These are phyloP conservation scores for Ephemerocybe angulata DNA, from an alignment of 768 basidiomycete species.

Conservation along the genomic window DNA sequence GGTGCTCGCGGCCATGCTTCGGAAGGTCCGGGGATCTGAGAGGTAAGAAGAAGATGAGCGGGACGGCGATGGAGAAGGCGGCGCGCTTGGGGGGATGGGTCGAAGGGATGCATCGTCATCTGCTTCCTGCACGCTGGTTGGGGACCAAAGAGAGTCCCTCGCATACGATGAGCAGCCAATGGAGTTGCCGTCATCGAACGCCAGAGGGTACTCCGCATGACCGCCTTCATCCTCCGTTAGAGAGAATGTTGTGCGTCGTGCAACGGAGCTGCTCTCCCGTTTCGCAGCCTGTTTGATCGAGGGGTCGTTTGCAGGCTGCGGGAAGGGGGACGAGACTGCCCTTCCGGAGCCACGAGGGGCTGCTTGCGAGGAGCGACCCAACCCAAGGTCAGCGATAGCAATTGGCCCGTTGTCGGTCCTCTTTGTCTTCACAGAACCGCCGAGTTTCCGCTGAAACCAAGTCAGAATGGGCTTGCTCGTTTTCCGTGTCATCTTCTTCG, in stretches of 20 bases:
- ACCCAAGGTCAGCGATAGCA: constrained; percentile 28
- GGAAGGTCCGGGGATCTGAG: constrained; percentile 77
- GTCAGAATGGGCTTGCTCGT: constrained; percentile 85
- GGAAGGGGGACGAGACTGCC: constrained; percentile 42
- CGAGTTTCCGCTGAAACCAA: constrained; percentile 86
- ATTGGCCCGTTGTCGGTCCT: constrained; percentile 39
- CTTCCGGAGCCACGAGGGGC: constrained; percentile 37
- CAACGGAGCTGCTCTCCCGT: constrained; percentile 28
- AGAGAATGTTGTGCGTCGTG: constrained; percentile 58
- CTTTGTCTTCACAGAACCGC: constrained; percentile 60
- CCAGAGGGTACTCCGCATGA: constrained; percentile 33
- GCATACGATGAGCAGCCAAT: constrained; percentile 56
- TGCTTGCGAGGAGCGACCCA: constrained; percentile 27
- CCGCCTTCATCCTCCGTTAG: constrained; percentile 57
- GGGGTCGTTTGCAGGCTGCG: constrained; percentile 22
- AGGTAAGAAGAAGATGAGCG: constrained; percentile 81
- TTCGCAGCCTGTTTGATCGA: constrained; percentile 29
- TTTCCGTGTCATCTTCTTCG: constrained; percentile 63
- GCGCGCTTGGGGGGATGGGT: constrained; percentile 83
- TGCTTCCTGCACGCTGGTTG: constrained; percentile 71
- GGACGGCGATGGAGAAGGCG: constrained; percentile 84
- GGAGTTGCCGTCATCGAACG: constrained; percentile 39
- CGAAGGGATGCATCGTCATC: constrained; percentile 94
- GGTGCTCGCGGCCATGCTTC: constrained; percentile 81
- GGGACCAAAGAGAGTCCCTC: constrained; percentile 77